phyloP scores from a whole-genome alignment of 2,329 filamentous ascomycete species.

The Paramyrothecium roridum region DNA sequence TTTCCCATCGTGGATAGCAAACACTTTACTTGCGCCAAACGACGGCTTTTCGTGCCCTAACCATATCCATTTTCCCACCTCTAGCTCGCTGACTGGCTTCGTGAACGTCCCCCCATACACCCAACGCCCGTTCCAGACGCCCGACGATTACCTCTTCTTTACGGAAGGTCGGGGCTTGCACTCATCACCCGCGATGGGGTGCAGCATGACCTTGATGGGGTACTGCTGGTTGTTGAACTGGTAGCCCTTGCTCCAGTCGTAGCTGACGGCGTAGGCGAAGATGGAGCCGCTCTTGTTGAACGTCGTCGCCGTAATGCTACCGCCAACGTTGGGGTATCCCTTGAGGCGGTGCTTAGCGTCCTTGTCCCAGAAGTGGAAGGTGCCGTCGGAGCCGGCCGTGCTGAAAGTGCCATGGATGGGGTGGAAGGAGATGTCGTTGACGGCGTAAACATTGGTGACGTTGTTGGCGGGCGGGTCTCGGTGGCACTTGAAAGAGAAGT shows the following conservation, averaged over 20 bases:
- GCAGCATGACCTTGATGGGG: conserved; percentile 81
- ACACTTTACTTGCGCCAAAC: too few relatives aligned
- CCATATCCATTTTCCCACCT: background rate
- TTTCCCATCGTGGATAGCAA: too few relatives aligned
- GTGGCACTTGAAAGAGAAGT: conserved; percentile 99
- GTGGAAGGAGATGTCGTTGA: conserved; percentile 98
- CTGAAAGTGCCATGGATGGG: conserved; percentile 97
- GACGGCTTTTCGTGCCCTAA: too few relatives aligned
- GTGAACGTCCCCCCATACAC: conserved; percentile 1
- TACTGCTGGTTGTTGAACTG: conserved; percentile 72
- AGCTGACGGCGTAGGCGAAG: conserved; percentile 87
- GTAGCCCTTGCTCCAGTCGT: conserved; percentile 98
- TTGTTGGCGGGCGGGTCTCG: conserved; percentile 75
- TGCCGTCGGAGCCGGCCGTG: conserved; percentile 91
- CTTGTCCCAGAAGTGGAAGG: conserved; percentile 97
- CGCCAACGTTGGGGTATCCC: conserved; percentile 81
- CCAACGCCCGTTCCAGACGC: background rate
- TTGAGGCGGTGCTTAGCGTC: conserved; percentile 85
- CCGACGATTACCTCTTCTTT: conserved; percentile 51
- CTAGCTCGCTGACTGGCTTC: conserved; percentile 2
- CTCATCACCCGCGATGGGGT: conserved; percentile 64
- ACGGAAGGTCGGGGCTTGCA: conserved; percentile 59
- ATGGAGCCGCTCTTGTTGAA: conserved; percentile 85
- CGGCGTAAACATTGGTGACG: conserved; percentile 84
- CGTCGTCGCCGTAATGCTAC: conserved; percentile 85